Conservation (phyloP, 345 rosid genomes). For the Eucalyptus microcorys region DNA sequence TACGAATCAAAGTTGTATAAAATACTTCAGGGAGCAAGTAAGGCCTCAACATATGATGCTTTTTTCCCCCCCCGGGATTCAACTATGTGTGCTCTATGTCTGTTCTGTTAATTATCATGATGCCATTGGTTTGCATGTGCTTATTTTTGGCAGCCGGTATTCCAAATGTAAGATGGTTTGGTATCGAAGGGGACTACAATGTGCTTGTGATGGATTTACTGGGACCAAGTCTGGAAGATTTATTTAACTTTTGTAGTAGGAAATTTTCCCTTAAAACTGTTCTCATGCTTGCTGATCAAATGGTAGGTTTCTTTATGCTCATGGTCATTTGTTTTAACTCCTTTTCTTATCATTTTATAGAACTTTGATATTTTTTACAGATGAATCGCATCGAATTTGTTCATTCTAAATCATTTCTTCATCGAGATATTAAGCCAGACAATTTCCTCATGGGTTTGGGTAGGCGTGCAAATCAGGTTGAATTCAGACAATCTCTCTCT, state of each 20-base stretch:
- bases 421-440: constrained; percentile 91
- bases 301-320: constrained; percentile 31
- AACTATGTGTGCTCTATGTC: background rate
- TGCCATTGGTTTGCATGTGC: background rate
- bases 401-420: constrained; percentile 83
- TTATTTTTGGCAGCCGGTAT: constrained; percentile 56
- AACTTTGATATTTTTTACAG: constrained; percentile 12
- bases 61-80: background rate
- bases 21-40: constrained; percentile 95
- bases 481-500: background rate
- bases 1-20: constrained; percentile 87
- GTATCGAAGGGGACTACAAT: constrained; percentile 82
- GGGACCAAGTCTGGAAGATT: constrained; percentile 93
- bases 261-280: constrained; percentile 83
- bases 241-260: constrained; percentile 83
- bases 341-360: background rate
- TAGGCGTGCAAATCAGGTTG: constrained; percentile 78
- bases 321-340: background rate
- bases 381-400: constrained; percentile 83
- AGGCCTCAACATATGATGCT: background rate
- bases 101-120: background rate
- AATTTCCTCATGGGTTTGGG: constrained; percentile 96
- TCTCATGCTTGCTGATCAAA: constrained; percentile 92
- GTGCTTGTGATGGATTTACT: constrained; percentile 83
- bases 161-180: constrained; percentile 78